Conservation (phyloP, 1,284 basidiomycete species). For the Moniliella sp. region DNA sequence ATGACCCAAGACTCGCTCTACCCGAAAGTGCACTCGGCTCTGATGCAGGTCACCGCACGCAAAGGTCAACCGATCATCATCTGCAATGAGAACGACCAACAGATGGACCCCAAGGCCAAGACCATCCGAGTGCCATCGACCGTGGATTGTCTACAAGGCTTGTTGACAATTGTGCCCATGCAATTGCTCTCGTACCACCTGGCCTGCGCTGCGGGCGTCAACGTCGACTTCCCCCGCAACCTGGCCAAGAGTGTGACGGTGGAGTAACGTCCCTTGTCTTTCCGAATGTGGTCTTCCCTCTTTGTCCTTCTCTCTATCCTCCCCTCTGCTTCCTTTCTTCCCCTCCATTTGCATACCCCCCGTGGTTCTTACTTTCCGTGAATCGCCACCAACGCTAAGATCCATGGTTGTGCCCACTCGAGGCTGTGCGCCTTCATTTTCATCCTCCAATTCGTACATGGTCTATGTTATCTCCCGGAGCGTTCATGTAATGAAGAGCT, state of each 20-base stretch:
- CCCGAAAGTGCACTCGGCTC: constrained; percentile 88
- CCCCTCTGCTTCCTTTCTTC: too few relatives aligned
- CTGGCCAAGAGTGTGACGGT: constrained; percentile 40
- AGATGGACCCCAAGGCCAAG: constrained; percentile 53
- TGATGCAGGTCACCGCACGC: constrained; percentile 84
- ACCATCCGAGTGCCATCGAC: constrained; percentile 59
- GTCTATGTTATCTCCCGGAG: too few relatives aligned
- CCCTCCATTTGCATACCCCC: too few relatives aligned
- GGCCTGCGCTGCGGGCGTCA: constrained; percentile 76
- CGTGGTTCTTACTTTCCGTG: too few relatives aligned
- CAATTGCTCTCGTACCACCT: constrained; percentile 92
- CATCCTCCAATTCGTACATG: too few relatives aligned
- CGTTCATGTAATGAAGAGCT: too few relatives aligned
- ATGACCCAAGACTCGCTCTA: constrained; percentile 97
- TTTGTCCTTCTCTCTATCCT: too few relatives aligned
- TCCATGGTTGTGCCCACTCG: too few relatives aligned
- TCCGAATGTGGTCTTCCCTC: too few relatives aligned
- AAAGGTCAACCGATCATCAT: constrained; percentile 84
- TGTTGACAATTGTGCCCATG: constrained; percentile 90
- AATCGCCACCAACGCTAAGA: too few relatives aligned
- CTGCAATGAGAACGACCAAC: constrained; percentile 78
- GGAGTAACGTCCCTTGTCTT: too few relatives aligned
- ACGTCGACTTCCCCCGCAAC: constrained; percentile 97
- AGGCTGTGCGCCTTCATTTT: too few relatives aligned
- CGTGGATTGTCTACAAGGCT: constrained; percentile 79